Evolutionary conservation across 805 yeast genomes (phyloP), one percentile per base, ranked within the genome.

Genomic region (Metschnikowia aberdeeniae): DNA sequence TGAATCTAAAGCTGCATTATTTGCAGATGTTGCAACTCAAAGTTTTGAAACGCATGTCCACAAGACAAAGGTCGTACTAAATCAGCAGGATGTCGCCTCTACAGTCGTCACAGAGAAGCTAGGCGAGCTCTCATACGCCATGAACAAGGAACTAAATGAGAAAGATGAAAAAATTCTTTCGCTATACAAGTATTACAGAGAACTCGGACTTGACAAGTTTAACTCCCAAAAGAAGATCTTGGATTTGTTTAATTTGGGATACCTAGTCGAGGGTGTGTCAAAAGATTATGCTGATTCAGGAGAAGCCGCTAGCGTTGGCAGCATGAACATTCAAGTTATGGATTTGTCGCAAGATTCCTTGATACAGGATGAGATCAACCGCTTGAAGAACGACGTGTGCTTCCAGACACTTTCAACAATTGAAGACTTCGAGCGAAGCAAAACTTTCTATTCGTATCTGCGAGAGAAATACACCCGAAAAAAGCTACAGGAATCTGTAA

Each of bases 341-440:
- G 72, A 67, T 49, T 39, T 54, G 12, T 53, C 60, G 27, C 49
- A 62, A 37, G 73, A 68, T 48, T 50, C 56, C 40, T 55, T 70
- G 9, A 60, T 71, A 17, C 75, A 71, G 49, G 75, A 67, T 14
- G 76, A 71, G 47, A 67, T 71, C 19, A 57, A 58, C 44, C 53
- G 75, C 24, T 55, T 71, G 35, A 46, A 63, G n/a, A 70, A 70
- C 41, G 75, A 71, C 47, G 56, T 70, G 43, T 57, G 64, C 5
- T 71, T 60, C 42, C 74, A 68, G 51, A 54, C 54, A 13, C 53
- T 69, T 29, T 63, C 62, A 36, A 55, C 62, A 42, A 55, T 57
- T 44, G 66, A 70, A 19, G 70, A 67, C 29, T 51, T 67, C 14
- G 49, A 52, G 7, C 43, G 47, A 40, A 51, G 36, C 6, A 24